Base-by-base conservation (phyloP, 768 basidiomycete genomes). In the Cystofilobasidium bisporidii region DNA sequence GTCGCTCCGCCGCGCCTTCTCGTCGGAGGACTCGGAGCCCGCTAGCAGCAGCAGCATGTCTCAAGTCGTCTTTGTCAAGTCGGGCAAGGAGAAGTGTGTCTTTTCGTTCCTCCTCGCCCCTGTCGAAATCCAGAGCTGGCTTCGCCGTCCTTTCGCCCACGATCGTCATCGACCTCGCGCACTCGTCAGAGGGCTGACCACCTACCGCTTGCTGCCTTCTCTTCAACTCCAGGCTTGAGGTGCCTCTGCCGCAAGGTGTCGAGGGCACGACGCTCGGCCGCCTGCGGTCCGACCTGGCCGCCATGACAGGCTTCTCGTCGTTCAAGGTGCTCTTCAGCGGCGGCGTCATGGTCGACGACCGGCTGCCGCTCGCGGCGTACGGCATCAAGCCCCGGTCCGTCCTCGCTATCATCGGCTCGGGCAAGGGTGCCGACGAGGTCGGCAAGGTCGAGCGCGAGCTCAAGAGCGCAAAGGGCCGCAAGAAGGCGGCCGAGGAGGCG, bases 251-350 rank as follows among this genome's bases (percentile, higher is more conserved):
- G 11, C 26, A 18, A 17, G 47, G 60, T 12, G 77, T 82, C 0
- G 83, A 81, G 24, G 74, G 81, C 61, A 83, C 87, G 0, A 82
- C 82, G 17, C 82, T 92, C 57, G 79, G 79, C 30, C 77, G 78
- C 11, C 76, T 93, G 61, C 82, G 87, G 45, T 71, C 80, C 4
- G 80, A 82, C 26, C 79, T 96, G 61, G 86, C 89, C 18, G 81
- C 85, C 8, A 84, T 86, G 73, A 28, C 30, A 3, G 53, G 53
- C 53, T 56, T 56, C 33, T 73, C 82, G 71, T 82, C 83, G 33
- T 89, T 96, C 82, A 90, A 91, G 76, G 82, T 98, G 73, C 85
- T 98, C 71, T 86, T 88, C 78, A 84, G 87, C 56, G 94, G 94
- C 45, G 91, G 89, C 1, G 83, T 96, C 76, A 87, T 97, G 83